These are phyloP conservation scores for Ceratobasidium papillatum DNA, from an alignment of 1,284 basidiomycete species.

Conservation along the genomic window DNA sequence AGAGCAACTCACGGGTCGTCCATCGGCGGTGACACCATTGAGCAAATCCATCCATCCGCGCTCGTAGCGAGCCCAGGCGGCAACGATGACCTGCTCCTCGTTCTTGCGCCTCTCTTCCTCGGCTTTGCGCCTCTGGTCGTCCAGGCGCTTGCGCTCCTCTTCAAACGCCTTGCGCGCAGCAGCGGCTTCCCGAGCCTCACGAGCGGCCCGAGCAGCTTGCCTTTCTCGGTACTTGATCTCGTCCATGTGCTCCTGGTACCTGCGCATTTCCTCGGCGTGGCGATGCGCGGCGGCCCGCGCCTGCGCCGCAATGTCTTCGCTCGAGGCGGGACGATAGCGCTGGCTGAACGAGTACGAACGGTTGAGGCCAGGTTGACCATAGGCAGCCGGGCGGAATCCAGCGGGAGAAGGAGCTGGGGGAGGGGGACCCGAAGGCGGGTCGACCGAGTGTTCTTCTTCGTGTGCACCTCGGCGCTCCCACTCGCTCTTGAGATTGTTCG, in stretches of 20 bases:
- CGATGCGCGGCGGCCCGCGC: neutral
- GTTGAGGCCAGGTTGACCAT: neutral
- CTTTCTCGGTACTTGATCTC: constrained; percentile 41
- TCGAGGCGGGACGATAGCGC: constrained; percentile 11
- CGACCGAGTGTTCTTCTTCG: constrained; percentile 22
- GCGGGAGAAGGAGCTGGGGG: constrained; percentile 3
- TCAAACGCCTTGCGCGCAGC: constrained; percentile 38
- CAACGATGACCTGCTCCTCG: constrained; percentile 38
- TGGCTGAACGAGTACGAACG: neutral
- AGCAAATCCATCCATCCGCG: constrained; percentile 41
- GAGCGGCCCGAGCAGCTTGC: constrained; percentile 28
- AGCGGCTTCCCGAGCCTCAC: constrained; percentile 24
- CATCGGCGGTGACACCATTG: constrained; percentile 30
- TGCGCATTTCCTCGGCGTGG: constrained; percentile 37
- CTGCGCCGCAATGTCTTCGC: constrained; percentile 6
- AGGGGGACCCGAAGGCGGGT: neutral
- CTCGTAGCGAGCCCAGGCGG: constrained; percentile 44
- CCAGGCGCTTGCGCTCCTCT: constrained; percentile 29
- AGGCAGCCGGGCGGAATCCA: neutral
- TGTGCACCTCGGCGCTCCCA: constrained; percentile 36
- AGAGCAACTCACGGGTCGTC: constrained; percentile 17
- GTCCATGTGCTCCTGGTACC: constrained; percentile 32
- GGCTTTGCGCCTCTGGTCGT: constrained; percentile 11
- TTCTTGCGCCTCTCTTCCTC: constrained; percentile 29
- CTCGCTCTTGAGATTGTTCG: constrained; percentile 20